Evolutionary conservation across 1,284 basidiomycete species (phyloP), one percentile per base, ranked within the genome.

Genomic region (Ceratobasidium sp.): DNA sequence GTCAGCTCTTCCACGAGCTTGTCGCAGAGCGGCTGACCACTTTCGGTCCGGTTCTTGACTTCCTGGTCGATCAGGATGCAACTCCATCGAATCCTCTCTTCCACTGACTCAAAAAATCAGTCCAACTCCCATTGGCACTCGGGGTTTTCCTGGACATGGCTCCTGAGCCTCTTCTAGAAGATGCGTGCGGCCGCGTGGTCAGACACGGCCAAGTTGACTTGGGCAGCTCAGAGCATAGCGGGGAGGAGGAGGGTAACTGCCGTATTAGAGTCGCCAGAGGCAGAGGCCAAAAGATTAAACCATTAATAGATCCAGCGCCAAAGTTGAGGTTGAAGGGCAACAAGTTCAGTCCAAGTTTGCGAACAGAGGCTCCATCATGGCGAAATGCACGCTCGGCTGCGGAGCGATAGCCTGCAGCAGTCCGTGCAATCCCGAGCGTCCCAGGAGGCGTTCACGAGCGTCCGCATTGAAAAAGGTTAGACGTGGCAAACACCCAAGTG

Each of bases 51-150:
- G 2, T 22, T 4, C 4, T 22, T 9, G 39, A 43, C 39, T 14
- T 43, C n/a, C 5, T 62, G 14, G 27, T 62, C 61, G 34, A 62
- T 62, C 16, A 46, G 39, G 16, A 14, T 41, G 13, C 61, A 39
- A 39, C 13, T 39, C 34, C 61, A 16, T 8, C 61, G 51, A 11
- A 27, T 24, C n/a, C 24, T 39, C 24, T 46, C 46, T 27, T 46
- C 46, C 8, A 62, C 39, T 14, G 34, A 22, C 9, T 5, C 27
- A 4, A 16, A 11, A 39, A 43, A 62, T 39, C 61, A 62, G 19
- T 62, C 61, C 39, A 62, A 39, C 22, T 62, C 61, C 61, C 61
- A 62, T 39, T 62, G 61, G 61, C 61, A 62, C 7, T 22, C 61
- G 39, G 61, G 61, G 43, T 62, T 34, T 16, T 22, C 37, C 5